A percentile compares a stretch with the other conserved stretches of the same genome.
Evolutionary conservation across 805 yeast species (phyloP).

Genomic region (Peterozyma toletana): DNA sequence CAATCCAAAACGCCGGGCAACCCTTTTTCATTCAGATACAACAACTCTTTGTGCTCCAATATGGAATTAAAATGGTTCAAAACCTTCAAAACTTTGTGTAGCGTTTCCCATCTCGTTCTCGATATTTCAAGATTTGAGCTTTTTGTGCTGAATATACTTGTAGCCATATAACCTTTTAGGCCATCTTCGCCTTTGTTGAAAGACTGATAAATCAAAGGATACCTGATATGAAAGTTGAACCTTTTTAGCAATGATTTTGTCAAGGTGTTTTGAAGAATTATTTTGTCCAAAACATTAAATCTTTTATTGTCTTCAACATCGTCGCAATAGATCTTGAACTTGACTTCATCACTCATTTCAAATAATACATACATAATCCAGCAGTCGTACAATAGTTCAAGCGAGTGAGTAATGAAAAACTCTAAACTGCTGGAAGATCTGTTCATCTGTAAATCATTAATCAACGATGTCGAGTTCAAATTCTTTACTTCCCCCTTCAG

Average conservation of each 20-base stretch:
- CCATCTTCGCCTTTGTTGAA: not conserved
- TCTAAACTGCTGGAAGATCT: slow-evolving; percentile 24
- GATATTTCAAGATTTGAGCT: too few relatives aligned
- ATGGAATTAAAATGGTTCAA: not conserved
- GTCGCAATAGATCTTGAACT: not conserved
- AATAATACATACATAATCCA: slow-evolving; percentile 30
- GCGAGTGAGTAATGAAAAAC: slow-evolving; percentile 26
- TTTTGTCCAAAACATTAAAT: not conserved
- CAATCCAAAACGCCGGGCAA: slow-evolving; percentile 8
- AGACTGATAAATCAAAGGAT: not conserved
- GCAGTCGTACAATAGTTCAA: slow-evolving; percentile 46
- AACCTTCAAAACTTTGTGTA: not conserved
- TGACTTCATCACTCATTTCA: slow-evolving; percentile 9
- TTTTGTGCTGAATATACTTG: not conserved
- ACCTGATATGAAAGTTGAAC: slow-evolving; percentile 4
- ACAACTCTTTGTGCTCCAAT: not conserved
- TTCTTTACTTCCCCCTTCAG: slow-evolving; percentile 22
- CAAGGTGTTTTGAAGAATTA: slow-evolving; percentile 1
- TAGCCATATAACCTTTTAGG: not conserved
- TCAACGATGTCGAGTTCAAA: slow-evolving; percentile 27
- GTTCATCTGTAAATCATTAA: slow-evolving; percentile 27
- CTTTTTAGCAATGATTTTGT: not conserved
- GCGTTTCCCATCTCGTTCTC: too few relatives aligned
- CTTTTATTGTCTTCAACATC: not conserved
- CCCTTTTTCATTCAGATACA: slow-evolving; percentile 1